Conservation (phyloP, 441 rosid genomes). For the Macaranga tanarius region DNA sequence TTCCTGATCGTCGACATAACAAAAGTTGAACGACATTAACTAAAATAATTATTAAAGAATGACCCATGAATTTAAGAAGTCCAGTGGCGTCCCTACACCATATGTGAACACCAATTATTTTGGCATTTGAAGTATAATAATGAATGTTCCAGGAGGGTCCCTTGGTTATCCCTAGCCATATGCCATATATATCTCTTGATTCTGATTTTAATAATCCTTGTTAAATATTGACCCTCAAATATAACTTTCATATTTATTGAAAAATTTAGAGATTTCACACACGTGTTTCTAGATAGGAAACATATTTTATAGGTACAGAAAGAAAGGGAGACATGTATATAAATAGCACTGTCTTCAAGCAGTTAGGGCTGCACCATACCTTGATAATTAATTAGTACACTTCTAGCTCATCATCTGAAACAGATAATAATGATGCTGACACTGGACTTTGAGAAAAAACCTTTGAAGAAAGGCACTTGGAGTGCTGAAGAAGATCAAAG, state of each 20-base stretch:
- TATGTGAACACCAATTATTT: not conserved
- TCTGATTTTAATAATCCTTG: not conserved
- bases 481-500: slow-evolving; percentile 38
- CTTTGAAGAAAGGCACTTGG: slow-evolving; percentile 37
- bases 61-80: not conserved
- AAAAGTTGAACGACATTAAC: not conserved
- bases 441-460: not conserved
- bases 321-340: not conserved
- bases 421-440: not conserved
- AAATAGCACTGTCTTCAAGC: not conserved
- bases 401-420: not conserved
- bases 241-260: not conserved
- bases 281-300: not conserved
- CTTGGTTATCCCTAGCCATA: not conserved
- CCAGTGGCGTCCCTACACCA: not conserved
- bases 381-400: not conserved
- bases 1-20: not conserved
- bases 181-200: too few relatives aligned
- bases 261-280: not conserved
- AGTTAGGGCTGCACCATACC: not conserved
- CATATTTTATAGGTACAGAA: not conserved
- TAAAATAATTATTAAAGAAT: not conserved
- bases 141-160: not conserved
- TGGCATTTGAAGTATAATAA: not conserved
- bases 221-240: not conserved